A percentile compares a stretch with the other conserved stretches of the same genome.
Conservation (phyloP, 257 asterid genomes). For the Perilla frutescens region DNA sequence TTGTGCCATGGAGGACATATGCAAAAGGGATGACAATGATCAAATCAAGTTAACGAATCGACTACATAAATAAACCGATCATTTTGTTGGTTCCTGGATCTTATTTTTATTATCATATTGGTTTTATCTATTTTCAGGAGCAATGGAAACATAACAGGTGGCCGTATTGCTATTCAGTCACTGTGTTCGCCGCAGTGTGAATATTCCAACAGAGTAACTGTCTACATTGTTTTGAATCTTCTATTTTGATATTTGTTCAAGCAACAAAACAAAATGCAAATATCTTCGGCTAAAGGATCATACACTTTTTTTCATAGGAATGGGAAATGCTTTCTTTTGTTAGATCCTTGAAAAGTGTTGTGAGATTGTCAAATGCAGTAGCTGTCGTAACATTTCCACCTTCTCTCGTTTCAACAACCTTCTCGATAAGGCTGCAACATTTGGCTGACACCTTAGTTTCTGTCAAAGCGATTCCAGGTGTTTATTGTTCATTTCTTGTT, state of each 20-base stretch:
- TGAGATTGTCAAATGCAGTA: constrained; percentile 84
- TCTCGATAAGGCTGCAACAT: constrained; percentile 89
- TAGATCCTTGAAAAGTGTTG: constrained; percentile 71
- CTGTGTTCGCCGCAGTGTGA: constrained; percentile 91
- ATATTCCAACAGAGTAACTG: constrained; percentile 67
- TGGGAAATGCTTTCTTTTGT: constrained; percentile 86
- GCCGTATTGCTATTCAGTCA: constrained; percentile 88
- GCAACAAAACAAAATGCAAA: neutral
- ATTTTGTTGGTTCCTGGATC: too few relatives aligned
- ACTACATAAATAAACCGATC: too few relatives aligned
- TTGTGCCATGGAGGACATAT: too few relatives aligned
- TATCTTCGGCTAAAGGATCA: constrained; percentile 21
- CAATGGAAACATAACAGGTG: constrained; percentile 56
- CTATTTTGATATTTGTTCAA: neutral
- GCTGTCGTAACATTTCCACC: constrained; percentile 85
- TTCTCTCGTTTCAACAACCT: constrained; percentile 73
- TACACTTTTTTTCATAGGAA: constrained; percentile 53
- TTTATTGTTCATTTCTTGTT: constrained; percentile 25
- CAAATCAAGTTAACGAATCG: too few relatives aligned
- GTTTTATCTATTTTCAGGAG: constrained; percentile 44
- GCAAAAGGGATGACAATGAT: too few relatives aligned
- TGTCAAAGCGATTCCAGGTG: constrained; percentile 91
- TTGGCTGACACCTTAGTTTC: constrained; percentile 90
- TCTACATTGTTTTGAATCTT: constrained; percentile 4
- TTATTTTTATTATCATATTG: too few relatives aligned